A percentile compares a stretch with the other conserved stretches of the same genome.
Conservation (phyloP, 257 asterid species). For the Solanum infundibuliforme region DNA sequence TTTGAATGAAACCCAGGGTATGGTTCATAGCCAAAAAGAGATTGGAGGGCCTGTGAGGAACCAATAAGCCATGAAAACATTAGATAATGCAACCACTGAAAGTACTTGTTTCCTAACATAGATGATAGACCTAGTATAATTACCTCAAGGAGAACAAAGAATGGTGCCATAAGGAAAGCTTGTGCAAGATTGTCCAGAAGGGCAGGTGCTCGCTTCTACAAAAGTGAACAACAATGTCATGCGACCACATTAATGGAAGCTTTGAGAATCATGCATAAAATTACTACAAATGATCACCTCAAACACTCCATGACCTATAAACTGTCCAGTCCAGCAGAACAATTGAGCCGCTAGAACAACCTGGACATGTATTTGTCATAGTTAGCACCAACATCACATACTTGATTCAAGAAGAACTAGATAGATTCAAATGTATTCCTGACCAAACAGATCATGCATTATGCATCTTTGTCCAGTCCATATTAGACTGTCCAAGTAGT, state of each 20-base stretch:
- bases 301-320: constrained; percentile 85
- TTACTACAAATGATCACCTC: constrained; percentile 44
- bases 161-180: constrained; percentile 96
- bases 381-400: constrained; percentile 1
- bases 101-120: neutral
- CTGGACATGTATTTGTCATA: constrained; percentile 26
- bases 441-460: neutral
- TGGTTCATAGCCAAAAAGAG: constrained; percentile 70
- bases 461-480: neutral
- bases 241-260: neutral
- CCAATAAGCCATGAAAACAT: neutral
- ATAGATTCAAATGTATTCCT: neutral
- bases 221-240: neutral
- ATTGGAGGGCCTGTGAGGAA: constrained; percentile 46
- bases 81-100: neutral
- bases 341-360: constrained; percentile 73
- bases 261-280: neutral
- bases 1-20: constrained; percentile 69
- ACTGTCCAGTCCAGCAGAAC: constrained; percentile 93
- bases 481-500: neutral
- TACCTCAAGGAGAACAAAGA: constrained; percentile 89
- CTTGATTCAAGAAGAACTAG: neutral
- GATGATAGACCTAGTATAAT: neutral
- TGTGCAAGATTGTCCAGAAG: constrained; percentile 83
- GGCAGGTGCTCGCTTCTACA: constrained; percentile 98